These are phyloP conservation scores for Lipomyces yamadae DNA, from an alignment of 805 yeast species.

Conservation along the genomic window DNA sequence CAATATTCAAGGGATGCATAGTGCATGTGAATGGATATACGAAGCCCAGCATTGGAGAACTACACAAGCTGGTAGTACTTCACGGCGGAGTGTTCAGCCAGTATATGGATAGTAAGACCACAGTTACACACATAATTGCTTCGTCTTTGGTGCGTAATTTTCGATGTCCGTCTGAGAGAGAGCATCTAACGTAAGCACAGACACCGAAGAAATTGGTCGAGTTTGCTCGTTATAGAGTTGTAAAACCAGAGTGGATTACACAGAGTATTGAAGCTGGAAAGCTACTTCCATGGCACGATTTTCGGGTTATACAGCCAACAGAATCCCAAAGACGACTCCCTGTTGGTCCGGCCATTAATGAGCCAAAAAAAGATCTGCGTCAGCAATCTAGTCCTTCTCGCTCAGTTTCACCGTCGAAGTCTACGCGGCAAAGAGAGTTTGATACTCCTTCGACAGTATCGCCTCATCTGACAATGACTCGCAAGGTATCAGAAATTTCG, in stretches of 20 bases:
- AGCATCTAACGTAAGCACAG: slow-evolving; percentile 46
- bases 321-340: slow-evolving; percentile 16
- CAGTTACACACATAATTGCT: slow-evolving; percentile 85
- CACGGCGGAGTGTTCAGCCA: slow-evolving; percentile 83
- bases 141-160: slow-evolving; percentile 44
- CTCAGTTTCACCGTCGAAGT: neutral
- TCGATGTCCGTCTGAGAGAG: neutral
- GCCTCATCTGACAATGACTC: neutral
- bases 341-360: neutral
- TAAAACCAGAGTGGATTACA: slow-evolving; percentile 79
- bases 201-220: slow-evolving; percentile 76
- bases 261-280: slow-evolving; percentile 59
- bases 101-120: slow-evolving; percentile 68
- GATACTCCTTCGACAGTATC: neutral
- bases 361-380: neutral
- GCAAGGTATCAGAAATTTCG: neutral
- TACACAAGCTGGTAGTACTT: slow-evolving; percentile 70
- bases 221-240: slow-evolving; percentile 72
- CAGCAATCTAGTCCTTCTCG: neutral
- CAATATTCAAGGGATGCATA: slow-evolving; percentile 64
- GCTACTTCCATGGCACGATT: slow-evolving; percentile 73
- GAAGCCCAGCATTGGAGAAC: slow-evolving; percentile 70
- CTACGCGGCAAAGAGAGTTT: neutral
- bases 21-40: slow-evolving; percentile 92
- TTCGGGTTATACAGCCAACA: slow-evolving; percentile 47